Evolutionary conservation across 2,329 filamentous ascomycete species (phyloP).

Genomic region (Curvularia sp.): DNA sequence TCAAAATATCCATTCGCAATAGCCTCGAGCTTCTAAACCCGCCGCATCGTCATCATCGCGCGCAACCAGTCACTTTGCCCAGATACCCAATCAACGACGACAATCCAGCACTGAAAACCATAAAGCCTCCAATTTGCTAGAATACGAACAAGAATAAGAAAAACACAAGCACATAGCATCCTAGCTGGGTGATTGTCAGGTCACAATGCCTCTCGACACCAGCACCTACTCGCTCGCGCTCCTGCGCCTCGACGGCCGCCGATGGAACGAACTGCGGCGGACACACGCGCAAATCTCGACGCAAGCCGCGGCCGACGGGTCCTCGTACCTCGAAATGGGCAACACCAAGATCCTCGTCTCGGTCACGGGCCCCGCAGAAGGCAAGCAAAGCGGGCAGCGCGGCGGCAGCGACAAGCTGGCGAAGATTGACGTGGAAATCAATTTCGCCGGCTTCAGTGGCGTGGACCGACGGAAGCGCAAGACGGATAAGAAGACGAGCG

Average conservation of each 20-base stretch:
- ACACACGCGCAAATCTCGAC: constrained; percentile 89
- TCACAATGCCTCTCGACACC: constrained; percentile 87
- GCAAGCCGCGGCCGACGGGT: constrained; percentile 90
- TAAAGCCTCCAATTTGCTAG: too few species aligned
- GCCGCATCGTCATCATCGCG: constrained; percentile 12
- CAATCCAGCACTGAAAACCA: background rate
- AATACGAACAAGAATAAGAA: background rate
- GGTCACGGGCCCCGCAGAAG: constrained; percentile 83
- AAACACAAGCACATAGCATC: background rate
- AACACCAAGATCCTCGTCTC: constrained; percentile 97
- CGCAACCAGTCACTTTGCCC: background rate
- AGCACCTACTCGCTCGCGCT: constrained; percentile 89
- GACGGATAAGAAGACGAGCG: constrained; percentile 73
- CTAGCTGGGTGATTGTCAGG: background rate
- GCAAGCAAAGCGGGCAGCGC: constrained; percentile 58
- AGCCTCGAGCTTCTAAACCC: constrained; percentile 10
- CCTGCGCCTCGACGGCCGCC: constrained; percentile 71
- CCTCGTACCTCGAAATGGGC: constrained; percentile 93
- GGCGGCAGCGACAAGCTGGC: constrained; percentile 62
- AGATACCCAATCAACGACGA: background rate
- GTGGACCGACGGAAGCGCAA: constrained; percentile 82
- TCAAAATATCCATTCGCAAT: constrained; percentile 9
- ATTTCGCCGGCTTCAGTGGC: constrained; percentile 85
- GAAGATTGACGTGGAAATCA: constrained; percentile 80
- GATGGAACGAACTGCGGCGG: constrained; percentile 96